Conservation (phyloP, 2,329 filamentous ascomycete species). For the Neofusicoccum umdonicola region DNA sequence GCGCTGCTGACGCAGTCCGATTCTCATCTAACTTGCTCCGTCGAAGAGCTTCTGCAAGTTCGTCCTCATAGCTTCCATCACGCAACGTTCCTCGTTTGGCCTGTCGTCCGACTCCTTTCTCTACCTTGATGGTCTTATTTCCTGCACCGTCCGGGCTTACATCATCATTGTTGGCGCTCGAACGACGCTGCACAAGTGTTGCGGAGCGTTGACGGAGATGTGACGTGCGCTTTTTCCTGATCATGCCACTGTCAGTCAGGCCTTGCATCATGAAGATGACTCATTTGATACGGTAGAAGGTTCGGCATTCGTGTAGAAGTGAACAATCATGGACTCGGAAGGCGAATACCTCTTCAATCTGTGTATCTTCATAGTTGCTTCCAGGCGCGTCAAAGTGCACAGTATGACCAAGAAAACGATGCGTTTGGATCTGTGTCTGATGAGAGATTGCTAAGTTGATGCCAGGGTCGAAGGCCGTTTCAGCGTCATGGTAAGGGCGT, state of each 20-base stretch:
- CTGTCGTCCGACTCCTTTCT: background rate
- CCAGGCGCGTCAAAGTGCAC: background rate
- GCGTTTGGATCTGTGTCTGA: background rate
- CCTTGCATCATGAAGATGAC: background rate
- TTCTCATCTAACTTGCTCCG: background rate
- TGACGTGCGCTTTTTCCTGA: background rate
- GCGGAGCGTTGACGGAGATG: background rate
- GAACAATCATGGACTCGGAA: background rate
- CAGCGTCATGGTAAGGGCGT: too few species aligned
- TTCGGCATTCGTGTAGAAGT: too few species aligned
- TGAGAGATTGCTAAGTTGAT: background rate
- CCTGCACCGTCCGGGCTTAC: background rate
- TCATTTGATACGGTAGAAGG: background rate
- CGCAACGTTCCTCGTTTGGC: background rate
- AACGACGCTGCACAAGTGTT: too few species aligned
- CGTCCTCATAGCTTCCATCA: background rate
- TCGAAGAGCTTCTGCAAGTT: background rate
- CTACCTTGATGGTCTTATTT: too few species aligned
- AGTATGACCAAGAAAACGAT: background rate
- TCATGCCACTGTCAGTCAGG: background rate
- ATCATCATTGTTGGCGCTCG: background rate
- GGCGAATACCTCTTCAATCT: constrained; percentile 1
- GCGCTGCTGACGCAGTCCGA: too few species aligned
- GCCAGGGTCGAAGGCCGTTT: too few species aligned
- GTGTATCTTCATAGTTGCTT: background rate